These are phyloP conservation scores for Alternaria gaisen DNA, from an alignment of 2,329 filamentous ascomycete genomes.

Conservation along the genomic window DNA sequence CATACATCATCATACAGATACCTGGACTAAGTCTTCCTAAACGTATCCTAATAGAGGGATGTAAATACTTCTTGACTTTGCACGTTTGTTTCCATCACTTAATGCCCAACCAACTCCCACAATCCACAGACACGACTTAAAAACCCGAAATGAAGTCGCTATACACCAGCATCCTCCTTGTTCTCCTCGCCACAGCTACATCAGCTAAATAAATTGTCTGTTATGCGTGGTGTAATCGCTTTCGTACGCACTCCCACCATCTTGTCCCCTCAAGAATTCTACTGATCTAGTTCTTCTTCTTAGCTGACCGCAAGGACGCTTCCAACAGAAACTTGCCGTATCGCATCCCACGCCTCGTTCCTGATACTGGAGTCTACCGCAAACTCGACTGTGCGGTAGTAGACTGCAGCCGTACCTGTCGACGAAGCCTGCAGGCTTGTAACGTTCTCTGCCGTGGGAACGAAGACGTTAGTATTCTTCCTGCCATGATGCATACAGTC, in stretches of 20 bases:
- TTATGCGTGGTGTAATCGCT: not conserved
- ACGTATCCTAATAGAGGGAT: not conserved
- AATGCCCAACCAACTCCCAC: not conserved
- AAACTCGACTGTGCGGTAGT: not conserved
- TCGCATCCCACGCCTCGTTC: not conserved
- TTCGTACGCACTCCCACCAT: not conserved
- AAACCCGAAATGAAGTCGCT: not conserved
- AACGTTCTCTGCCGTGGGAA: not conserved
- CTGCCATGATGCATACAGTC: not conserved
- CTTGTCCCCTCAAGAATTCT: not conserved
- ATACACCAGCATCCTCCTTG: not conserved
- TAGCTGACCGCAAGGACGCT: not conserved
- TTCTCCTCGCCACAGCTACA: not conserved
- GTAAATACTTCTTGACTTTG: not conserved
- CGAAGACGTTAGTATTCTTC: not conserved
- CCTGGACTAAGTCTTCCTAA: not conserved
- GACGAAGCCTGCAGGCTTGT: not conserved
- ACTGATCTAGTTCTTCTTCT: not conserved
- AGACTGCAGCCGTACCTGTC: not conserved
- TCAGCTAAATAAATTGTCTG: not conserved
- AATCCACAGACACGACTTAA: not conserved
- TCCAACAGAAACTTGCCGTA: not conserved
- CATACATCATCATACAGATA: not conserved
- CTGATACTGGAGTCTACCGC: not conserved
- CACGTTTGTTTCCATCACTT: not conserved